Percentiles rank a stretch among this genome's conserved stretches.
phyloP scores from a whole-genome alignment of 2,329 filamentous ascomycete species.

The Coniochaeta sp. region DNA sequence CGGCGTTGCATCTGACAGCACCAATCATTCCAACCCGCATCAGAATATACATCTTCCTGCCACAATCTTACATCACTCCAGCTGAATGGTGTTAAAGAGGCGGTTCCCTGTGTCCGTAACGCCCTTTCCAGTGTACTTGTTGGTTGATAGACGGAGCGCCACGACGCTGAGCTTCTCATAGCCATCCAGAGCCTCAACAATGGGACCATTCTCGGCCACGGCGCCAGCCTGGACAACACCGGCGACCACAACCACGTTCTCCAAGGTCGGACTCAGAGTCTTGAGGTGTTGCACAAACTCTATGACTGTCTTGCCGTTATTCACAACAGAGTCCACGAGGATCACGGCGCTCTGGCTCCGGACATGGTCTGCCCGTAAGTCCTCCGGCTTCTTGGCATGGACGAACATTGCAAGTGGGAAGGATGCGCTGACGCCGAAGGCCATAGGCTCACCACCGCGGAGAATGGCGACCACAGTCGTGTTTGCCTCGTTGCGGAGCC shows the following conservation, averaged over 20 bases:
- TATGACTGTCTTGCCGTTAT: conserved; percentile 43
- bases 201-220: conserved; percentile 7
- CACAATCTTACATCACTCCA: no score
- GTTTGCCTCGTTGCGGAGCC: conserved; percentile 34
- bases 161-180: conserved; percentile 32
- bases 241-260: conserved; percentile 46
- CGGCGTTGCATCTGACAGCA: no score
- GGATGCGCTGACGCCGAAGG: conserved; percentile 45
- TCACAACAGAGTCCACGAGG: conserved; percentile 56
- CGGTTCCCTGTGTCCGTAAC: conserved; percentile 52
- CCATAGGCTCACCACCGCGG: conserved; percentile 57
- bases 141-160: conserved; percentile 47
- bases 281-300: conserved; percentile 43
- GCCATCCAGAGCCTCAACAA: conserved; percentile 12
- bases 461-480: conserved; percentile 55
- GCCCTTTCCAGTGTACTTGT: conserved; percentile 45
- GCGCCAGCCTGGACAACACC: conserved; percentile 43
- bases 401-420: conserved; percentile 46
- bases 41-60: no score
- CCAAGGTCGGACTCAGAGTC: conserved; percentile 24
- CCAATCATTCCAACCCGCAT: no score
- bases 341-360: conserved; percentile 32
- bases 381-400: conserved; percentile 30
- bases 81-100: conserved; percentile 49
- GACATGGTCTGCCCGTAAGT: conserved; percentile 37